Base-by-base conservation (phyloP, 345 rosid species). In the Bretschneidera sinensis region DNA sequence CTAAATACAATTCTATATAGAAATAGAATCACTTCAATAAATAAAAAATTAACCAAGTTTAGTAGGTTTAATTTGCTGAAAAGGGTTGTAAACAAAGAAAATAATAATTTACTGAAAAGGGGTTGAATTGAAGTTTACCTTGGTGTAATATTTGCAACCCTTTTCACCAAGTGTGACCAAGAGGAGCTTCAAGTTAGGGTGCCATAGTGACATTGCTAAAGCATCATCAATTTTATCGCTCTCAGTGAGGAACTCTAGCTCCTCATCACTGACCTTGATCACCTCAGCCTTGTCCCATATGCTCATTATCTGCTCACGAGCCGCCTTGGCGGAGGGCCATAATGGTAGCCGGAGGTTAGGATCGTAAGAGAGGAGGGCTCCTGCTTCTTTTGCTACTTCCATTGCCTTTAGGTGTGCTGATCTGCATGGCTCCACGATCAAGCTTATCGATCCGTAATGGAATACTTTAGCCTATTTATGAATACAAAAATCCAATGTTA, bases 401-500 rank as follows among this genome's bases (percentile, higher is more conserved):
- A 95, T 95, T 22, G 99, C 99, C 71, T 82, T 83, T 18, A 91
- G 20, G 28, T 95, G 99, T 0, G 97, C 99, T 2, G 96, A 88
- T 73, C 99, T 55, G 74, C 99, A 95, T 65, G 99, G 99, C 86
- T 95, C 97, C 71, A 91, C 97, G 2, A 94, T 94, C 82, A 94
- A 78, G 54, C 99, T 94, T 63, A 94, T 94, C 0, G 99, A 94
- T 72, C 97, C 99, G 57, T 88, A 94, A 68, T 94, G 99, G 68
- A 94, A 94, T 28, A 88, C 85, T 50, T 80, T 91, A 24, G 92
- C 91, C 99, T 94, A 61, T 48, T 48, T 23, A 23, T 25, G 43
- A n/a, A 39, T 5, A 39, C 0, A 23, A 39, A 39, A 39, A n/a
- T n/a, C n/a, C n/a, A n/a, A n/a, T n/a, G n/a, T n/a, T n/a, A n/a